Conservation (phyloP, 176 grass and related monocot genomes). For the Panicum miliaceum region DNA sequence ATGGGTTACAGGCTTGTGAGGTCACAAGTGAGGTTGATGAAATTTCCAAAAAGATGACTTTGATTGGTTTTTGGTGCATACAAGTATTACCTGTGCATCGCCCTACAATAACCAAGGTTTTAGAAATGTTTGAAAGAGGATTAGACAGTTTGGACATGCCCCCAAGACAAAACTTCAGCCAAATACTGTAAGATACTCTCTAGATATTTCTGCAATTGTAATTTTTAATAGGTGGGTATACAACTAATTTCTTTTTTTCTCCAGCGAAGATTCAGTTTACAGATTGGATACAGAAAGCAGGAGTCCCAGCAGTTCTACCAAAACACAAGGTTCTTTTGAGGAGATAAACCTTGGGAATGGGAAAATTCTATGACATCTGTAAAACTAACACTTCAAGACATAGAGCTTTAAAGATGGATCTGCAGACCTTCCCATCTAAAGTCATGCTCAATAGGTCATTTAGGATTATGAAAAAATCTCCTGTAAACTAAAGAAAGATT, state of each 20-base stretch:
- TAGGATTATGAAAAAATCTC: too few species aligned
- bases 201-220: not conserved
- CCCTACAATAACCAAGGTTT: conserved; percentile 31
- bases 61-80: conserved; percentile 35
- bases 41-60: conserved; percentile 36
- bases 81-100: conserved; percentile 33
- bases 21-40: conserved; percentile 18
- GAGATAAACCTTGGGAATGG: conserved; percentile 19
- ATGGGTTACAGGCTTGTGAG: conserved; percentile 24
- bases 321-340: not conserved
- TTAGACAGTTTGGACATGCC: conserved; percentile 31
- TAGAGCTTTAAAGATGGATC: too few species aligned
- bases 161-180: conserved; percentile 24
- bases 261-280: conserved; percentile 14
- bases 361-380: not conserved
- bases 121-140: conserved; percentile 42
- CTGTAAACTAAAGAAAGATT: too few species aligned
- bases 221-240: not conserved
- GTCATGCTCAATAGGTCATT: too few species aligned
- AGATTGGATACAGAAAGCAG: not conserved
- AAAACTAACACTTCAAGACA: too few species aligned
- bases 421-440: too few species aligned
- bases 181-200: conserved; percentile 17
- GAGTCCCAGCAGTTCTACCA: not conserved
- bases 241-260: not conserved